Evolutionary conservation across 768 basidiomycete species (phyloP).

Genomic region (Tricholoma sp.): DNA sequence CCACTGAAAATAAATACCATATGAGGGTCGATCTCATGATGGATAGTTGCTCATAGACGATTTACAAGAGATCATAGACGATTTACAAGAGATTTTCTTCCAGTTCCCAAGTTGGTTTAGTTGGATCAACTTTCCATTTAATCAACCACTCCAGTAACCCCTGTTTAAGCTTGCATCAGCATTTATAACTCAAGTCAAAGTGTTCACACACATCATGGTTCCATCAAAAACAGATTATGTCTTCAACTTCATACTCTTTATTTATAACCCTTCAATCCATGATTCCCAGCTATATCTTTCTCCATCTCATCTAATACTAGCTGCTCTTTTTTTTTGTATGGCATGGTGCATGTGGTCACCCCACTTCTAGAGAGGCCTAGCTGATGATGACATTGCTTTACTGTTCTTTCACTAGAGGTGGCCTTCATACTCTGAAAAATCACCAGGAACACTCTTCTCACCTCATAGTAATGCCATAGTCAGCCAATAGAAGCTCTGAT

Average conservation of each 20-base stretch:
- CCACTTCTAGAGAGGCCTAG: neutral
- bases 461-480: constrained; percentile 16
- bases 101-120: neutral
- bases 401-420: neutral
- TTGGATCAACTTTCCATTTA: neutral
- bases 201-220: neutral
- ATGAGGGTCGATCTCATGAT: neutral
- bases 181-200: neutral
- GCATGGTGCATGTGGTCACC: neutral
- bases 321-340: neutral
- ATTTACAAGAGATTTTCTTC: neutral
- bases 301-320: constrained; percentile 19
- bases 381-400: neutral
- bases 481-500: constrained; percentile 8
- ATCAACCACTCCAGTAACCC: neutral
- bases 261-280: constrained; percentile 11
- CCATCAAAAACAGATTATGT: neutral
- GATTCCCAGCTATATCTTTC: constrained; percentile 13
- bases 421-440: neutral
- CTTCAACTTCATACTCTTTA: neutral
- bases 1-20: neutral
- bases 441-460: neutral
- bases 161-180: neutral
- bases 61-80: no score
- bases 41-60: neutral